A percentile compares a stretch with the other conserved stretches of the same genome.
Evolutionary conservation across 352 stramenopile genomes (phyloP).

Genomic region (Phytophthora brassicae): DNA sequence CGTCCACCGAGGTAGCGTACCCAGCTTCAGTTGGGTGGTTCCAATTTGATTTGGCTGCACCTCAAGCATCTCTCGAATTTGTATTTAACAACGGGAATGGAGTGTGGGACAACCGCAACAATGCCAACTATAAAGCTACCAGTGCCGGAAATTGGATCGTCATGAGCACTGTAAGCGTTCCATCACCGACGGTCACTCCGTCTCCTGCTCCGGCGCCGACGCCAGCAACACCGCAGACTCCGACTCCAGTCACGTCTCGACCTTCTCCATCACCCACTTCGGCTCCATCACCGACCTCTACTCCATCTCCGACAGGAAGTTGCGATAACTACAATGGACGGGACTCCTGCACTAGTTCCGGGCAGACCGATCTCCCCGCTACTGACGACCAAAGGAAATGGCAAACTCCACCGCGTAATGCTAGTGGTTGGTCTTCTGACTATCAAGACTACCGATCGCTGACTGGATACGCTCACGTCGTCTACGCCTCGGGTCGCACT

Average conservation of each 20-base stretch:
- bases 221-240: not conserved
- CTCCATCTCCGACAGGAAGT: slow-evolving; percentile 20
- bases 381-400: slow-evolving; percentile 40
- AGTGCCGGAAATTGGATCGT: slow-evolving; percentile 40
- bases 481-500: slow-evolving; percentile 33
- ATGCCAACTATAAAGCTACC: slow-evolving; percentile 44
- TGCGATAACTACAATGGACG: slow-evolving; percentile 41
- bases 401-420: slow-evolving; percentile 52
- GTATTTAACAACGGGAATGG: slow-evolving; percentile 49
- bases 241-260: slow-evolving; percentile 12
- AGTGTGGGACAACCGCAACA: slow-evolving; percentile 48
- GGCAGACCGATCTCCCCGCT: slow-evolving; percentile 17
- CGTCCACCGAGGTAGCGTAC: slow-evolving; percentile 22
- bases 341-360: slow-evolving; percentile 29
- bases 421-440: slow-evolving; percentile 24
- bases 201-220: slow-evolving; percentile 7
- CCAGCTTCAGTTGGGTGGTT: slow-evolving; percentile 38
- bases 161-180: slow-evolving; percentile 34
- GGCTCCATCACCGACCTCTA: slow-evolving; percentile 17
- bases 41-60: slow-evolving; percentile 28
- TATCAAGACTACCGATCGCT: slow-evolving; percentile 53
- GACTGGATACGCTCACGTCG: slow-evolving; percentile 47
- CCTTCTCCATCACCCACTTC: slow-evolving; percentile 20
- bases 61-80: slow-evolving; percentile 35
- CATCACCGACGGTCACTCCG: slow-evolving; percentile 13